phyloP scores from a whole-genome alignment of 2,329 filamentous ascomycete genomes.

The Acrocalymma vagum region DNA sequence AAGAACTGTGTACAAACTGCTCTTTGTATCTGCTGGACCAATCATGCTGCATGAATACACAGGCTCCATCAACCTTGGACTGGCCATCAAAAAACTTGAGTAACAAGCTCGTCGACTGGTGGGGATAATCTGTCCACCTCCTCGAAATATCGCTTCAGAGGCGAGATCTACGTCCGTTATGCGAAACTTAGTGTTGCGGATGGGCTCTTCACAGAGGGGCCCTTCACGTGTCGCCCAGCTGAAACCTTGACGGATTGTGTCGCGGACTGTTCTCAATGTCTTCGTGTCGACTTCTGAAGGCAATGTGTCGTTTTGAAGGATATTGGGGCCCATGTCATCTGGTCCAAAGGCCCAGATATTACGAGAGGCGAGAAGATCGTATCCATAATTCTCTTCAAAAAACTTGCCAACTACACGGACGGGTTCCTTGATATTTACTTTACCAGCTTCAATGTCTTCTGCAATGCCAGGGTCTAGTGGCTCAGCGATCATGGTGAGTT shows the following conservation, averaged over 20 bases:
- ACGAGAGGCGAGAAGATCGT: slow-evolving; percentile 91
- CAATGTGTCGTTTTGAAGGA: slow-evolving; percentile 94
- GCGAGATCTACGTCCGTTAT: slow-evolving; percentile 90
- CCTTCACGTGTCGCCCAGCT: slow-evolving; percentile 96
- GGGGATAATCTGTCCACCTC: slow-evolving; percentile 96
- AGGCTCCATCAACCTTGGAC: slow-evolving; percentile 94
- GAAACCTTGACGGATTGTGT: slow-evolving; percentile 95
- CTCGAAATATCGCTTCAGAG: slow-evolving; percentile 89
- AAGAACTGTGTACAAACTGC: slow-evolving; percentile 89
- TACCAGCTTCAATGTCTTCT: slow-evolving; percentile 90
- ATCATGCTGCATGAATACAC: slow-evolving; percentile 94
- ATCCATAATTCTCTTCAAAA: slow-evolving; percentile 96
- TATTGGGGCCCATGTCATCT: slow-evolving; percentile 93
- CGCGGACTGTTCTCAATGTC: slow-evolving; percentile 83
- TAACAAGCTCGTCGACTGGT: slow-evolving; percentile 93
- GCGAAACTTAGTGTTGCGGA: slow-evolving; percentile 97
- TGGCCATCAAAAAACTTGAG: slow-evolving; percentile 96
- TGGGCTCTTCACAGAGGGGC: slow-evolving; percentile 96
- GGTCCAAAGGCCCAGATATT: slow-evolving; percentile 99
- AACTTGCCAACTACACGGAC: slow-evolving; percentile 94
- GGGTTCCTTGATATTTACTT: slow-evolving; percentile 90
- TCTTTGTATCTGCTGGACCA: slow-evolving; percentile 87
- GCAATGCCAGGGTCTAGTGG: slow-evolving; percentile 94
- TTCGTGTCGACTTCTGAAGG: slow-evolving; percentile 96
- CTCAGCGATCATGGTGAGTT: slow-evolving; percentile 97